phyloP scores from a whole-genome alignment of 1,284 basidiomycete species.

The Moniliophthora roreri region DNA sequence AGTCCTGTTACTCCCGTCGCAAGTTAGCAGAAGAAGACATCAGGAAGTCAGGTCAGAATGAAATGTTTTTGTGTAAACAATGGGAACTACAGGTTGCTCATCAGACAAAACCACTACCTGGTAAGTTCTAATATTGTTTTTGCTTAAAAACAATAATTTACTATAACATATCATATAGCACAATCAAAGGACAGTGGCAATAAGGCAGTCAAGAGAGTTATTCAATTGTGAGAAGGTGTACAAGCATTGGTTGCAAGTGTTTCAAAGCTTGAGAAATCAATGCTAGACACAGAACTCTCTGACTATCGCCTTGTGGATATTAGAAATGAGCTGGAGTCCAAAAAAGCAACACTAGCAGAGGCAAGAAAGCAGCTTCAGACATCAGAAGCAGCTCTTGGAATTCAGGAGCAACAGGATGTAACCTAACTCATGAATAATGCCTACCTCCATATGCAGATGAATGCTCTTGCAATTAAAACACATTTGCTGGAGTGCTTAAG shows the following conservation, averaged over 20 bases:
- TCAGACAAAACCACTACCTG: constrained; percentile 17
- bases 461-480: neutral
- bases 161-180: neutral
- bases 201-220: neutral
- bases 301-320: too few species aligned
- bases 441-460: neutral
- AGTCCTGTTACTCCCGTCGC: constrained; percentile 3
- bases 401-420: too few species aligned
- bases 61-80: constrained; percentile 12
- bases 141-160: neutral
- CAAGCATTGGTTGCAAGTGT: neutral
- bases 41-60: neutral
- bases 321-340: too few species aligned
- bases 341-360: neutral
- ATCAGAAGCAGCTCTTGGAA: neutral
- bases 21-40: too few species aligned
- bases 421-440: neutral
- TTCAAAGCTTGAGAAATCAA: too few species aligned
- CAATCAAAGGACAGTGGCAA: neutral
- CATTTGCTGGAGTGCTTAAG: too few species aligned
- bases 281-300: too few species aligned
- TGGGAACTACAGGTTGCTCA: constrained; percentile 18
- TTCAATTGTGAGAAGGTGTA: neutral
- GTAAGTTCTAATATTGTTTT: constrained; percentile 9
- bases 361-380: neutral